Evolutionary conservation across 192 early-diverging fungal species (phyloP), one percentile per base, ranked within the genome.

Genomic region (Entophlyctis luteolus): DNA sequence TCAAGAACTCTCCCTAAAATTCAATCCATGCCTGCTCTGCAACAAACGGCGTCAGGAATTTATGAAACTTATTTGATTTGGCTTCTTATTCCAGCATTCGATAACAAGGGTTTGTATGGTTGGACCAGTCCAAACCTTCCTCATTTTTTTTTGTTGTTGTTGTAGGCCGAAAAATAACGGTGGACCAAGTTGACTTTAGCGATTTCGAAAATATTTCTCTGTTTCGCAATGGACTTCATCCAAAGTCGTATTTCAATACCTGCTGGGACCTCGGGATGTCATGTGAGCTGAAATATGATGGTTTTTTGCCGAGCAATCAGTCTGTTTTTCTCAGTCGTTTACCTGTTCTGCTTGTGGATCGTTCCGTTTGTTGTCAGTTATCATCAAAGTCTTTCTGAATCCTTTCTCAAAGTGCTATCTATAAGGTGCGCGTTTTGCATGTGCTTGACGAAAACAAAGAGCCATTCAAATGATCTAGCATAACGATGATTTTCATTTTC

Each of bases 51-150:
- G 22, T 31, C 31, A 6, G 18, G 16, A 83, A 76, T 8, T 68
- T 66, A 59, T 74, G 59, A 28, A 58, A 73, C 36, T 28, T 55
- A 34, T 77, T 67, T 22, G 68, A 58, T 22, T 73, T 45, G 39
- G 58, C 29, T 59, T 10, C 47, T 59, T 25, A 37, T 59, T 42
- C 58, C 58, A 6, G 58, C 58, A 27, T 59, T 45, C 32, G 58
- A 59, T 25, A 59, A 45, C 39, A 59, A 59, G 38, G 58, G 45
- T n/a, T n/a, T n/a, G n/a, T n/a, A n/a, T n/a, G n/a, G n/a, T n/a
- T n/a, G n/a, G n/a, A n/a, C n/a, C n/a, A n/a, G n/a, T n/a, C n/a
- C n/a, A n/a, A n/a, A n/a, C n/a, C n/a, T n/a, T n/a, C n/a, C n/a
- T n/a, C n/a, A n/a, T n/a, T n/a, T n/a, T n/a, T n/a, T n/a, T n/a